Base-by-base conservation (phyloP, 306 rosid species). In the Vachellia pachyceras region DNA sequence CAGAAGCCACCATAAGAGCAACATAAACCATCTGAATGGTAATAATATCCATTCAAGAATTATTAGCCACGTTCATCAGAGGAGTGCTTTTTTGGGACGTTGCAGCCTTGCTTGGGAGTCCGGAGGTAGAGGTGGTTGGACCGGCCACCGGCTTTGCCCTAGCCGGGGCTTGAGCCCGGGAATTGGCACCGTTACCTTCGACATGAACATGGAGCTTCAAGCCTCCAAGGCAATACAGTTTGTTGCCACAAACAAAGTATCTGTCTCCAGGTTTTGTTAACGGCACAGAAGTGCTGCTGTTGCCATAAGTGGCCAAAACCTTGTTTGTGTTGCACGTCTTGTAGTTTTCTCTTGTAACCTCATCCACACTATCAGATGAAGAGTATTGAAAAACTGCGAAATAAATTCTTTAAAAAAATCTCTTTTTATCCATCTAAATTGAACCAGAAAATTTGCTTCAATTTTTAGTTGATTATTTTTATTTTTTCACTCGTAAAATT, bases 141-240 rank as follows among this genome's bases (percentile, higher is more conserved):
- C 87, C 90, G n/a, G 81, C 46, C n/a, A 3, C 74, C 1, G 35
- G 18, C 8, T 63, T 35, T 1, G 87, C 72, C 47, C 66, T 72
- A 14, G 5, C 49, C 9, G 98, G 99, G 3, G 91, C 84, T 3
- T 41, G 5, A 18, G 89, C 76, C 0, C 93, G 94, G 0, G 94
- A 88, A 45, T 78, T 73, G 17, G 84, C 46, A 25, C 71, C 84
- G 42, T 84, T 78, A 29, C 55, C 78, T 23, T 88, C 78, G 3
- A 90, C 97, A 50, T 82, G 85, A 14, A 86, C 84, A 47, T 77
- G 88, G 33, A 95, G 86, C 88, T 91, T 90, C 98, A 93, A 90
- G 36, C 99, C 98, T 55, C 97, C 98, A 45, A 95, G 90, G 82
- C 99, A 95, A 61, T 87, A 78, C 60, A 95, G 10, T 76, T 85